Conservation (phyloP, 2,329 filamentous ascomycete genomes). For the Claviceps purpurea region DNA sequence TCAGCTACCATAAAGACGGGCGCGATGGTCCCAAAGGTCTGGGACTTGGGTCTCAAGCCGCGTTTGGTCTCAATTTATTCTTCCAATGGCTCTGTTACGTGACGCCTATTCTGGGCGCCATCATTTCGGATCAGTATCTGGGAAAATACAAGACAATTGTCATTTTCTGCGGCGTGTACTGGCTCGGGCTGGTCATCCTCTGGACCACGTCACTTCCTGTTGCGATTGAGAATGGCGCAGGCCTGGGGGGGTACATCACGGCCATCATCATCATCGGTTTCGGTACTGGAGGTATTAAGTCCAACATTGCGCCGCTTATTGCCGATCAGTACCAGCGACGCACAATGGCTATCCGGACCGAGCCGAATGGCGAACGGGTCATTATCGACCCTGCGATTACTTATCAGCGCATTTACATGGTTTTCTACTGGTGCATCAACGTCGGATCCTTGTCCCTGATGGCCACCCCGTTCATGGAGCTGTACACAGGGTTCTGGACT, state of each 20-base stretch:
- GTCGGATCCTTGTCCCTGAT: conserved; percentile 55
- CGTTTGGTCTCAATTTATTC: conserved; percentile 40
- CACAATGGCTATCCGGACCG: conserved; percentile 33
- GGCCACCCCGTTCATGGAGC: conserved; percentile 55
- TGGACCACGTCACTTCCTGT: conserved; percentile 34
- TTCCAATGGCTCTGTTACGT: conserved; percentile 40
- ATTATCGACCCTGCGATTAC: conserved; percentile 55
- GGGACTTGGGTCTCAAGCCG: conserved; percentile 39
- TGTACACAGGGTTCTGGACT: conserved; percentile 53
- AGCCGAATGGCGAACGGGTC: conserved; percentile 41
- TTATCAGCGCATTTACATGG: conserved; percentile 56
- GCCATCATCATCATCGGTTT: conserved; percentile 50
- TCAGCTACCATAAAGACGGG: conserved; percentile 23
- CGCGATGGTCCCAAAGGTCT: conserved; percentile 34
- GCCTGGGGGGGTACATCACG: conserved; percentile 37
- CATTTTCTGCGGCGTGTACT: conserved; percentile 43
- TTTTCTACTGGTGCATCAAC: conserved; percentile 65
- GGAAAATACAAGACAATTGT: conserved; percentile 51
- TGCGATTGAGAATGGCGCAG: conserved; percentile 22
- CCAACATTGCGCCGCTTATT: conserved; percentile 45
- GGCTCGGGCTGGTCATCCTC: conserved; percentile 40
- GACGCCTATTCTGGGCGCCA: conserved; percentile 35
- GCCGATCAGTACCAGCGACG: conserved; percentile 52
- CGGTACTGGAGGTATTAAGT: conserved; percentile 58
- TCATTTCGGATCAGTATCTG: conserved; percentile 43